A percentile compares a stretch with the other conserved stretches of the same genome.
phyloP scores from a whole-genome alignment of 257 asterid genomes.

The Apocynum venetum region DNA sequence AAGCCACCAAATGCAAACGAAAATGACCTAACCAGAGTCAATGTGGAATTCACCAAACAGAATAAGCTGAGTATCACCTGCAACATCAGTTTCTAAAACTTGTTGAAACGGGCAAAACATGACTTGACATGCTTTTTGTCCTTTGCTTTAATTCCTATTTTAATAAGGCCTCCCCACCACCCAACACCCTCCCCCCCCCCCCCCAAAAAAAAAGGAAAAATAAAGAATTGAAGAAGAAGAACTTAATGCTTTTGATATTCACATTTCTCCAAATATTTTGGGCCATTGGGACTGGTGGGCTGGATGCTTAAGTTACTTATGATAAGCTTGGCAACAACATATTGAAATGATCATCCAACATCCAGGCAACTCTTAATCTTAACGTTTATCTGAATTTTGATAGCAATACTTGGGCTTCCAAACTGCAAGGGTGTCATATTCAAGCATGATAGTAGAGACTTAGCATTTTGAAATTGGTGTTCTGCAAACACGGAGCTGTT shows the following conservation, averaged over 20 bases:
- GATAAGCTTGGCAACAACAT: neutral
- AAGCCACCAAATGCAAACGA: conserved; percentile 91
- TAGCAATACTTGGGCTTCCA: neutral
- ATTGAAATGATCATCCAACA: neutral
- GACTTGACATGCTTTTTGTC: neutral
- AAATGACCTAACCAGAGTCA: conserved; percentile 86
- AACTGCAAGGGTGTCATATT: neutral
- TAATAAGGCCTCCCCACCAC: neutral
- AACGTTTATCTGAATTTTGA: neutral
- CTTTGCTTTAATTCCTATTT: neutral
- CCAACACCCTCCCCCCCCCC: too few species aligned
- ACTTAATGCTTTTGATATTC: neutral
- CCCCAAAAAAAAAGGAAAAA: neutral
- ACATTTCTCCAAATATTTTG: neutral
- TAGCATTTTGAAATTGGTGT: neutral
- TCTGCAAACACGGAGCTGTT: neutral
- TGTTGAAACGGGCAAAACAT: neutral
- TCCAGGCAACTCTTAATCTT: neutral
- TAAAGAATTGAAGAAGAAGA: neutral
- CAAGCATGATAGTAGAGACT: neutral
- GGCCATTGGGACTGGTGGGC: too few species aligned
- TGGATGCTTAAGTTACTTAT: neutral
- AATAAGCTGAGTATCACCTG: conserved; percentile 71
- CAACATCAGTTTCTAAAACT: conserved; percentile 3
- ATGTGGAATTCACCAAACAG: conserved; percentile 66